Evolutionary conservation across 1,284 basidiomycete genomes (phyloP).

Genomic region (Leccinum subatratum): DNA sequence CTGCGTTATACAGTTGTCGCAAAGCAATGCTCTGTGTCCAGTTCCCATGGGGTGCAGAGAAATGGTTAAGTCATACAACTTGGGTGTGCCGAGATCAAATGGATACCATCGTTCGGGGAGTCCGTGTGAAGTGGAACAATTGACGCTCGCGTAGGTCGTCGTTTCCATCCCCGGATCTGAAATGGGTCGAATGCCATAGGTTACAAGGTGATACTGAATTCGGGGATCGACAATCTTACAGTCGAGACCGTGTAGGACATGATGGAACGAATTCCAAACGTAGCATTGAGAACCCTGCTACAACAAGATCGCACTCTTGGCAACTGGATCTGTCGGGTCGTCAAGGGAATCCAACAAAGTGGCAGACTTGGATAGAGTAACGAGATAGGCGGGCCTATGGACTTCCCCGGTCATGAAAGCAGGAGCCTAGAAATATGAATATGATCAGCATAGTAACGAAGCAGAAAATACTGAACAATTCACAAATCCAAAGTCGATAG

Average conservation of each 20-base stretch:
- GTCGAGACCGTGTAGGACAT: slow-evolving; percentile 33
- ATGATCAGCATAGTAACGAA: too few species aligned
- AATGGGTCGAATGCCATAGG: slow-evolving; percentile 31
- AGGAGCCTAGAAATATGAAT: too few species aligned
- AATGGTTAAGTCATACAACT: slow-evolving; percentile 48
- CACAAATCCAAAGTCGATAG: too few species aligned
- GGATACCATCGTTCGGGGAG: slow-evolving; percentile 52
- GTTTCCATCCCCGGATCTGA: slow-evolving; percentile 29
- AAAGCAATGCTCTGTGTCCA: not conserved
- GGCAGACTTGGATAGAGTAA: too few species aligned
- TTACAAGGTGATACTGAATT: slow-evolving; percentile 38
- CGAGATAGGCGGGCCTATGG: too few species aligned
- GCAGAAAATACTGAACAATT: too few species aligned
- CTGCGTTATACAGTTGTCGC: slow-evolving; percentile 26
- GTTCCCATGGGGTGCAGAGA: slow-evolving; percentile 20
- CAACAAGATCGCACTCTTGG: too few species aligned
- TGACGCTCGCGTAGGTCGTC: slow-evolving; percentile 40
- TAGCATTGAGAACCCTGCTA: slow-evolving; percentile 48
- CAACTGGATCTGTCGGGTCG: too few species aligned
- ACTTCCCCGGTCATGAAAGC: too few species aligned
- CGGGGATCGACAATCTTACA: slow-evolving; percentile 44
- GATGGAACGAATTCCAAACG: slow-evolving; percentile 47
- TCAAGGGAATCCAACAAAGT: too few species aligned
- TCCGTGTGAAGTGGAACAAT: slow-evolving; percentile 44
- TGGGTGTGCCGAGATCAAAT: slow-evolving; percentile 50